Evolutionary conservation across 73 alveolate species (phyloP).

Genomic region (Uronychia binucleata): DNA sequence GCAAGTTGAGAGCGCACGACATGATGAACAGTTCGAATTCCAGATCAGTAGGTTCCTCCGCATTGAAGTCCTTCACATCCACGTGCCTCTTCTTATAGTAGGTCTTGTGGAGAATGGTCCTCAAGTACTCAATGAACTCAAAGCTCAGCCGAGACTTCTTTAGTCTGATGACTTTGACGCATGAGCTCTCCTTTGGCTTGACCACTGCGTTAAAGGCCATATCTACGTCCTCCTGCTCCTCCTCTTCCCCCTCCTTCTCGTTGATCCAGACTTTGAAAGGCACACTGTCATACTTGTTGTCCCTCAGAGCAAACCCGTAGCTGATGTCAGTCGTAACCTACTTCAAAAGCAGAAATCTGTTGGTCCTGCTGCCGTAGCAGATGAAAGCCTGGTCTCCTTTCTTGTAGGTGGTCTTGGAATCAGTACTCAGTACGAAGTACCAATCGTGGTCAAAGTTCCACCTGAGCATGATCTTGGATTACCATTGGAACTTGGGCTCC

Average conservation of each 20-base stretch:
- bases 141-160: slow-evolving; percentile 13
- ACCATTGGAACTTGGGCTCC: background rate
- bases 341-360: slow-evolving; percentile 59
- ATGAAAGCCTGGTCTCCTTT: slow-evolving; percentile 23
- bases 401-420: background rate
- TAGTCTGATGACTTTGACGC: slow-evolving; percentile 30
- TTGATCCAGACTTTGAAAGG: slow-evolving; percentile 51
- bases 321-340: slow-evolving; percentile 1
- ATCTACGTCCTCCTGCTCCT: slow-evolving; percentile 13
- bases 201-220: slow-evolving; percentile 6
- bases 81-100: background rate
- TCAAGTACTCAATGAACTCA: slow-evolving; percentile 27
- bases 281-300: slow-evolving; percentile 63
- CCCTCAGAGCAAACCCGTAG: slow-evolving; percentile 58
- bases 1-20: slow-evolving; percentile 8
- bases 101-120: slow-evolving; percentile 36
- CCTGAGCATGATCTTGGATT: background rate
- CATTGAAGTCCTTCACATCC: background rate
- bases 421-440: background rate
- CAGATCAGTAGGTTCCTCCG: slow-evolving; percentile 24
- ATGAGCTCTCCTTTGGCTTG: background rate
- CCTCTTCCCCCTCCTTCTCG: slow-evolving; percentile 14
- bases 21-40: slow-evolving; percentile 25
- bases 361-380: slow-evolving; percentile 67
- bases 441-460: background rate